Base-by-base conservation (phyloP, 139 green algal genomes). In the Chlorella sp. region DNA sequence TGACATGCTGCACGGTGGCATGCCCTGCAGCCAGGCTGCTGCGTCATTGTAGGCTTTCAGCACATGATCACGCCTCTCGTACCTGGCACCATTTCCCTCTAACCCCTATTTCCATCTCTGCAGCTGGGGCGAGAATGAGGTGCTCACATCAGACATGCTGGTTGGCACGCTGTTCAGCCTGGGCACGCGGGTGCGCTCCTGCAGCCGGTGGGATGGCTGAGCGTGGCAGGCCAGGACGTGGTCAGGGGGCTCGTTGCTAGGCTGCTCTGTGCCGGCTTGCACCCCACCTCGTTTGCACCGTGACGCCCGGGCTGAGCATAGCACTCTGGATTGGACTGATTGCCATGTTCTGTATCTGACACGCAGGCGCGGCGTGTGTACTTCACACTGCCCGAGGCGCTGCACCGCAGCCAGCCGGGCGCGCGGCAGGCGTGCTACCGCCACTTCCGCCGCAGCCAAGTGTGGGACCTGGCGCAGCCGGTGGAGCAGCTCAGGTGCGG, bases 131-230 rank as follows among this genome's bases (percentile, higher is more conserved):
- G 80, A 84, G 79, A 67, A 76, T 32, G 79, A 78, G 41, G 67
- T 84, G 40, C 81, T 85, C 30, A 79, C 67, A 4, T 40, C 13
- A 0, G 83, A 87, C 68, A 87, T 74, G 67, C 62, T 87, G 34
- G 48, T 87, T 0, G 83, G 48, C 54, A 64, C 62, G 20, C 67
- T 82, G 4, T 87, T 87, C 58, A 80, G n/a, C 40, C 74, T 87
- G 77, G 84, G 75, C 48, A 85, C 74, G 3, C 40, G 84, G 54
- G 68, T 80, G 68, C n/a, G 48, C 1, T 34, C 16, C 3, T 24
- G 41, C 41, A 16, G 46, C 32, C 9, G 43, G 73, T 1, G 65
- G 46, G 22, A 26, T 32, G 32, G 72, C 28, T 6, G 72, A 0
- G 72, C 38, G 68, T 4, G 36, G 16, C 56, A 24, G 56, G 11